phyloP scores from a whole-genome alignment of 768 basidiomycete species.

The Boletellus ananiceps region DNA sequence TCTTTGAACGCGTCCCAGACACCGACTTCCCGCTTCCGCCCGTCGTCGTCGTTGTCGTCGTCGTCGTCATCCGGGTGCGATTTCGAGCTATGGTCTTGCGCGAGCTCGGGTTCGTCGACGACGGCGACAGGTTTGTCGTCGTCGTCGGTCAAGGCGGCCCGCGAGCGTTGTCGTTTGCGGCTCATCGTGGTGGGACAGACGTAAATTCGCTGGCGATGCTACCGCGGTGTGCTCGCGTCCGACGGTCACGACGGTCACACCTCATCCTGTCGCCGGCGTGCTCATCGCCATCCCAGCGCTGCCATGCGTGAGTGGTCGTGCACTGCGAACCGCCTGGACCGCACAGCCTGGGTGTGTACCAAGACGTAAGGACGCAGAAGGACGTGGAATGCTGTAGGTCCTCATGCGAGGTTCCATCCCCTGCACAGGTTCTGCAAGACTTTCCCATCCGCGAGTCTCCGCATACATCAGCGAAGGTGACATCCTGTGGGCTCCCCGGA shows the following conservation, averaged over 20 bases:
- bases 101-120: constrained; percentile 12
- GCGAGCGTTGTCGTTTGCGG: constrained; percentile 49
- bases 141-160: constrained; percentile 28
- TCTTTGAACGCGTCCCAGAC: constrained; percentile 76
- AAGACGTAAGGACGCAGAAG: not conserved
- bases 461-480: constrained; percentile 7
- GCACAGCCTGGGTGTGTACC: not conserved
- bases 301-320: too few species aligned
- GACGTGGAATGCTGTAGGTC: constrained; percentile 9
- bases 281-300: too few species aligned
- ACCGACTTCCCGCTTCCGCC: constrained; percentile 51
- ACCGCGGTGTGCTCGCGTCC: too few species aligned
- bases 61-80: constrained; percentile 5
- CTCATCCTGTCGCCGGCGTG: too few species aligned
- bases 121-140: constrained; percentile 22
- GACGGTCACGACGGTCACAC: too few species aligned
- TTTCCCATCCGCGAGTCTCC: not conserved
- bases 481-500: not conserved
- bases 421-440: not conserved
- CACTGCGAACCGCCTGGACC: too few species aligned
- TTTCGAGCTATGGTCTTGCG: constrained; percentile 2
- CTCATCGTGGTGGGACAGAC: constrained; percentile 19
- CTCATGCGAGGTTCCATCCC: not conserved
- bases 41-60: constrained; percentile 15
- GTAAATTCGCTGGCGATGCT: too few species aligned